Conservation (phyloP, 257 asterid genomes). For the Salvia splendens region DNA sequence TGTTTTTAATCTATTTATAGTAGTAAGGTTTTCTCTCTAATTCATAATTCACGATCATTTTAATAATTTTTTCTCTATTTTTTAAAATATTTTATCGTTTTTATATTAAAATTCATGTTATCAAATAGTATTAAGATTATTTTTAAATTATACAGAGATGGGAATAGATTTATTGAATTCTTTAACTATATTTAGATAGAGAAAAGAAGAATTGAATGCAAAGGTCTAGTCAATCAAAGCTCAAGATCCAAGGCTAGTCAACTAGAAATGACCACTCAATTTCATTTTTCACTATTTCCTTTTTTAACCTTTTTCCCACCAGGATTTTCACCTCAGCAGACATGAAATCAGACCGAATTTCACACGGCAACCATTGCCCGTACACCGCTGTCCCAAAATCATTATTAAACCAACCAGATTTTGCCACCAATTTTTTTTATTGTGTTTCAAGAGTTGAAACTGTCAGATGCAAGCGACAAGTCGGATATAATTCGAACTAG, state of each 20-base stretch:
- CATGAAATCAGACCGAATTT: constrained; percentile 4
- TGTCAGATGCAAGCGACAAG: constrained; percentile 66
- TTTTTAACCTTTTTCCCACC: neutral
- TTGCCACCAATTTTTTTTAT: neutral
- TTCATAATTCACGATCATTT: no score
- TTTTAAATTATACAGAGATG: no score
- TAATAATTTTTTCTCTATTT: no score
- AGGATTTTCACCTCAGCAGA: neutral
- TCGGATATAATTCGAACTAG: constrained; percentile 64
- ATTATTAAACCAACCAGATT: constrained; percentile 29
- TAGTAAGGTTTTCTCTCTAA: no score
- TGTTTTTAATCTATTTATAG: no score
- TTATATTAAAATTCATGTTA: no score
- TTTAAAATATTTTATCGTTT: no score
- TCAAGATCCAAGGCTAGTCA: constrained; percentile 47
- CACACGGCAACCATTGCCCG: constrained; percentile 12
- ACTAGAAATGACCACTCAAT: constrained; percentile 38
- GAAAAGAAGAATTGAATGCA: no score
- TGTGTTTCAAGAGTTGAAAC: constrained; percentile 29
- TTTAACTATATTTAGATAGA: no score
- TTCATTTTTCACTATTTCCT: neutral
- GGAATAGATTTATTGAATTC: no score
- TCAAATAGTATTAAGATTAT: no score
- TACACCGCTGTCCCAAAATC: constrained; percentile 15
- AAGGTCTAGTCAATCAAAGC: constrained; percentile 29